These are phyloP conservation scores for Ceratocystis alfenasii DNA, from an alignment of 2,329 filamentous ascomycete genomes.

Conservation along the genomic window DNA sequence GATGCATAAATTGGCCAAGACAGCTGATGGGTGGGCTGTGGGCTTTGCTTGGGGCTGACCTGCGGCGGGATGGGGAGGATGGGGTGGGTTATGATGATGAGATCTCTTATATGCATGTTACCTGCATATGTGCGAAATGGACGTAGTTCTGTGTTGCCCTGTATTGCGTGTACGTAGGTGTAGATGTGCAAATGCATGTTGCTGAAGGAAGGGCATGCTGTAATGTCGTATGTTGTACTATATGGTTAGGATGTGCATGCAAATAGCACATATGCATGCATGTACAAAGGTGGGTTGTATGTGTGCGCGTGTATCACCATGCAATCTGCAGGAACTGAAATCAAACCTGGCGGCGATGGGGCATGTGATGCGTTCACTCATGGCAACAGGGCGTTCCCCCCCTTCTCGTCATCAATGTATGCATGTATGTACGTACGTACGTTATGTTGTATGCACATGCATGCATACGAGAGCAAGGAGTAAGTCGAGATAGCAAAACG, in stretches of 20 bases:
- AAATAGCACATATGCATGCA: neutral
- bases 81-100: neutral
- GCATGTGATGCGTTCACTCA: neutral
- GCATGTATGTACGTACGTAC: neutral
- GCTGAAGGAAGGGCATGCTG: neutral
- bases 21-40: slow-evolving; percentile 7
- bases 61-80: neutral
- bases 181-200: neutral
- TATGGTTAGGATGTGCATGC: neutral
- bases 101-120: slow-evolving; percentile 11
- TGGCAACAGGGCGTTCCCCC: neutral
- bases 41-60: neutral
- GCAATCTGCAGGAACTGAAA: slow-evolving; percentile 9
- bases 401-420: neutral
- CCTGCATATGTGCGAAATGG: slow-evolving; percentile 1
- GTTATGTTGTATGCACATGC: too few species aligned
- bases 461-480: neutral
- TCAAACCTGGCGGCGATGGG: neutral
- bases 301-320: neutral
- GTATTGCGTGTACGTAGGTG: neutral
- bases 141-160: neutral
- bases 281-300: neutral
- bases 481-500: neutral
- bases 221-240: too few species aligned
- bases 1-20: slow-evolving; percentile 8